Evolutionary conservation across 2,329 filamentous ascomycete genomes (phyloP).

Genomic region (Diaporthe citri): DNA sequence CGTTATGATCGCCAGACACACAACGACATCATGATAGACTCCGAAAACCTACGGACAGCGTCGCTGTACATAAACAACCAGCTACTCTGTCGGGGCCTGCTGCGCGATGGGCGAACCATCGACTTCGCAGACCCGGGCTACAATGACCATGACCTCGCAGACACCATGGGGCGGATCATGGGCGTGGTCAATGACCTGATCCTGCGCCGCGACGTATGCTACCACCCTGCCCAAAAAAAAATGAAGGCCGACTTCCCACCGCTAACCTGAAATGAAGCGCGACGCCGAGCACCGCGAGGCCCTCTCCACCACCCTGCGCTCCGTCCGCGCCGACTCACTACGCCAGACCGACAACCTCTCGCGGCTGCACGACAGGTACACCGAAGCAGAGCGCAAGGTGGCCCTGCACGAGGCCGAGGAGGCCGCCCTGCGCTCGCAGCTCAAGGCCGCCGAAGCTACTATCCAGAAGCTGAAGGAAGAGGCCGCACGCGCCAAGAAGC

Average conservation of each 20-base stretch:
- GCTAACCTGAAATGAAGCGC: slow-evolving; percentile 65
- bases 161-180: slow-evolving; percentile 88
- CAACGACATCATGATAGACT: slow-evolving; percentile 62
- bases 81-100: slow-evolving; percentile 73
- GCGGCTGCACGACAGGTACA: slow-evolving; percentile 65
- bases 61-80: slow-evolving; percentile 82
- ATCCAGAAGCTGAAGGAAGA: slow-evolving; percentile 87
- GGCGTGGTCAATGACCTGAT: slow-evolving; percentile 95
- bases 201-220: slow-evolving; percentile 82
- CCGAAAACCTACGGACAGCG: slow-evolving; percentile 73
- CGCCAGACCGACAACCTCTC: slow-evolving; percentile 79
- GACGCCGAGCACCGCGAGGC: slow-evolving; percentile 91
- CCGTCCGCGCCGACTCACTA: slow-evolving; percentile 79
- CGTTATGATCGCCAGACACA: slow-evolving; percentile 34
- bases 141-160: slow-evolving; percentile 63
- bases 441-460: slow-evolving; percentile 80
- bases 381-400: slow-evolving; percentile 67
- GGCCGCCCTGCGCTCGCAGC: slow-evolving; percentile 74
- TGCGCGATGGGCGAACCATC: slow-evolving; percentile 78
- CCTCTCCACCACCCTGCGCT: slow-evolving; percentile 82
- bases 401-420: slow-evolving; percentile 77
- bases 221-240: background rate
- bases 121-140: slow-evolving; percentile 83
- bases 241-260: background rate
- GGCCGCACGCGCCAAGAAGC: slow-evolving; percentile 80